Percentiles rank a stretch among this genome's conserved stretches.
Conservation (phyloP, 2,329 filamentous ascomycete genomes). For the Fusarium cicatricum region DNA sequence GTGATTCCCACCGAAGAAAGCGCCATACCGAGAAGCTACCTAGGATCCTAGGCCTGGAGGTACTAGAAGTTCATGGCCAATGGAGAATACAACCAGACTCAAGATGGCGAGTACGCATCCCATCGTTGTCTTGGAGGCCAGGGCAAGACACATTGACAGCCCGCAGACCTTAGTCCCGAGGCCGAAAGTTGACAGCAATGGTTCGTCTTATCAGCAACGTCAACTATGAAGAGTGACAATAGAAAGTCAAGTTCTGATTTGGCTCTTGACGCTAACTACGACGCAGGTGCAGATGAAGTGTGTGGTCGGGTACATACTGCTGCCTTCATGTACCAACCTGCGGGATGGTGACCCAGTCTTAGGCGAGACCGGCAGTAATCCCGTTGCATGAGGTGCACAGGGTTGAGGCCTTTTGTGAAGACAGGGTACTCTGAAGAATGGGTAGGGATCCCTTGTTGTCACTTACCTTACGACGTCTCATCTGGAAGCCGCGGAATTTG, state of each 20-base stretch:
- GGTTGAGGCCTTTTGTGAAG: conserved; percentile 20
- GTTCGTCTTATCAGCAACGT: not conserved
- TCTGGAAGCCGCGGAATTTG: conserved; percentile 35
- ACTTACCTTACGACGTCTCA: conserved; percentile 30
- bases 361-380: conserved; percentile 36
- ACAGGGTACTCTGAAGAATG: conserved; percentile 6
- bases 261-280: conserved; percentile 12
- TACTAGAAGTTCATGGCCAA: conserved; percentile 12
- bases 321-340: conserved; percentile 18
- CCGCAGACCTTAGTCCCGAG: not conserved
- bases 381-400: conserved; percentile 31
- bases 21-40: conserved; percentile 27
- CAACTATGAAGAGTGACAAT: not conserved
- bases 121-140: not conserved
- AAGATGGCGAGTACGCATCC: not conserved
- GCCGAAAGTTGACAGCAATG: not conserved
- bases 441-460: conserved; percentile 21
- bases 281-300: not conserved
- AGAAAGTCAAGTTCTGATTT: not conserved
- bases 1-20: conserved; percentile 29
- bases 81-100: conserved; percentile 1
- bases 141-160: not conserved
- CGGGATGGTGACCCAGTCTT: conserved; percentile 23
- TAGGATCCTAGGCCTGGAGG: conserved; percentile 12
- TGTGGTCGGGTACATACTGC: not conserved